Percentiles rank a stretch among this genome's conserved stretches.
These are phyloP conservation scores for Candida sp. DNA, from an alignment of 1,139 yeast species.

Conservation along the genomic window DNA sequence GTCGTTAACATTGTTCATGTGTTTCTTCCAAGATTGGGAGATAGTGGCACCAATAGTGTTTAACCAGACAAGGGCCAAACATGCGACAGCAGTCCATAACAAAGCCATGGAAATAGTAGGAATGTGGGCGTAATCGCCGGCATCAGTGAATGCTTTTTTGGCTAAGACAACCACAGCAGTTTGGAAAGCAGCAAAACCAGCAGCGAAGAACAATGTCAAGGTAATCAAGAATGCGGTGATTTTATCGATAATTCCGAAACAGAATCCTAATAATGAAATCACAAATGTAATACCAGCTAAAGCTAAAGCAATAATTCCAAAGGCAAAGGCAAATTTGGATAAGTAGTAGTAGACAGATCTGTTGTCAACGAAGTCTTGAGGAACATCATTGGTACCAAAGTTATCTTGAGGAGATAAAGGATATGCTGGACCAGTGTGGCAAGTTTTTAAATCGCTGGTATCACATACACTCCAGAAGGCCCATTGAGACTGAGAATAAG, in stretches of 20 bases:
- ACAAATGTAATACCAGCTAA: slow-evolving; percentile 46
- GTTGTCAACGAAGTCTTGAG: slow-evolving; percentile 50
- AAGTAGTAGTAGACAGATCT: slow-evolving; percentile 64
- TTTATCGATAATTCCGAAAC: slow-evolving; percentile 47
- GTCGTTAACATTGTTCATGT: slow-evolving; percentile 33
- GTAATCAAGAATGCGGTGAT: slow-evolving; percentile 51
- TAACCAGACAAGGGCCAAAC: slow-evolving; percentile 50
- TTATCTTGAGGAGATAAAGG: slow-evolving; percentile 75
- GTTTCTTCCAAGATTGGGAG: slow-evolving; percentile 44
- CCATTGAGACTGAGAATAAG: slow-evolving; percentile 63
- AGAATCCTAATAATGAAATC: slow-evolving; percentile 40
- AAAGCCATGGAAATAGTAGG: slow-evolving; percentile 61
- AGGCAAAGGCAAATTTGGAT: slow-evolving; percentile 68
- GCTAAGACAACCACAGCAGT: slow-evolving; percentile 71
- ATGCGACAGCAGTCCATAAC: slow-evolving; percentile 66
- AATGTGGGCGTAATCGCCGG: slow-evolving; percentile 39
- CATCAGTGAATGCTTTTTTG: slow-evolving; percentile 54
- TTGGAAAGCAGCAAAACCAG: slow-evolving; percentile 60
- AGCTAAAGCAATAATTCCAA: slow-evolving; percentile 57
- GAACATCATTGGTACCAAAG: slow-evolving; percentile 53
- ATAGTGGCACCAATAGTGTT: slow-evolving; percentile 53
- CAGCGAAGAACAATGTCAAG: slow-evolving; percentile 51
- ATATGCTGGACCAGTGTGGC: slow-evolving; percentile 49
- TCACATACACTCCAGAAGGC: slow-evolving; percentile 82
- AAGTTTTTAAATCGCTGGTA: slow-evolving; percentile 38